Percentiles rank a stretch among this genome's conserved stretches.
phyloP scores from a whole-genome alignment of 164 flowering plant genomes.

The Annona squamosa region DNA sequence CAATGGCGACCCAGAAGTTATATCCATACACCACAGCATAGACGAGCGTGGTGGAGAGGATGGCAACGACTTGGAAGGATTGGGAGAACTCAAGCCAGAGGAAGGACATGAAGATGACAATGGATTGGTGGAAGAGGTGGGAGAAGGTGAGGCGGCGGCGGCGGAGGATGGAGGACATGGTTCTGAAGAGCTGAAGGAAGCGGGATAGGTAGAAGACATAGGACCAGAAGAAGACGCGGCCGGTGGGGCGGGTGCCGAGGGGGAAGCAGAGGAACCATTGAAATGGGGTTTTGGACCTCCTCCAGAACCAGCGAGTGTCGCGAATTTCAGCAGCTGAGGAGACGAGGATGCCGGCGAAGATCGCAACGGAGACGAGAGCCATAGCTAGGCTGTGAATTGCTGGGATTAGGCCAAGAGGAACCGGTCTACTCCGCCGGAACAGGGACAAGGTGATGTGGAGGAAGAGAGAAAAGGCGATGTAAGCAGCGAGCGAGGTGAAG shows the following conservation, averaged over 20 bases:
- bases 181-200: conserved; percentile 52
- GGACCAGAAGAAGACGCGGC: conserved; percentile 92
- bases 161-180: conserved; percentile 44
- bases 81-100: conserved; percentile 93
- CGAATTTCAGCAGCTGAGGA: conserved; percentile 75
- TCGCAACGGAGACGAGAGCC: conserved; percentile 45
- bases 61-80: conserved; percentile 76
- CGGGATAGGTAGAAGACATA: conserved; percentile 67
- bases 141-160: conserved; percentile 38
- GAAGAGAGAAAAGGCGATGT: conserved; percentile 34
- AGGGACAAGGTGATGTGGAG: conserved; percentile 35
- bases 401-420: conserved; percentile 64
- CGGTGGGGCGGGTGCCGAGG: conserved; percentile 73
- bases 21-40: conserved; percentile 67
- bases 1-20: conserved; percentile 69
- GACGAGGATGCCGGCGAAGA: conserved; percentile 55
- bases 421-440: conserved; percentile 29
- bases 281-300: conserved; percentile 52
- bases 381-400: conserved; percentile 59
- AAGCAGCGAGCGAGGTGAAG: conserved; percentile 43
- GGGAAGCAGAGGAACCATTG: conserved; percentile 94
- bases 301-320: conserved; percentile 81
- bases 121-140: conserved; percentile 52
- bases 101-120: conserved; percentile 48
- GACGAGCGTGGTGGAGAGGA: conserved; percentile 41